Conservation (phyloP, 805 yeast species). For the Lachancea sp. region DNA sequence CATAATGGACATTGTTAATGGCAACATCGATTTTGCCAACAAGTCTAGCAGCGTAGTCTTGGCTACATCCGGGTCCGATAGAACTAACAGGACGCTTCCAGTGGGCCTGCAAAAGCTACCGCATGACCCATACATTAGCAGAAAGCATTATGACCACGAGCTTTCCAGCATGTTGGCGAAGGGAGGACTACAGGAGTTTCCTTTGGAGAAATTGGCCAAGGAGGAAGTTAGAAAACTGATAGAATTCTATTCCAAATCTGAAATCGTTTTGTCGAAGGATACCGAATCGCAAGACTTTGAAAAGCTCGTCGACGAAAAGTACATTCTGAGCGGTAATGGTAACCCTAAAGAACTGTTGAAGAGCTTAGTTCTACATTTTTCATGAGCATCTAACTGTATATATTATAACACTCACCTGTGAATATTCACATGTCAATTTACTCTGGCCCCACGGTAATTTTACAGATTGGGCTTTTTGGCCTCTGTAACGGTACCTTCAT, state of each 20-base stretch:
- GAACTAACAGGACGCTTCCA: slow-evolving; percentile 43
- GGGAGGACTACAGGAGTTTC: slow-evolving; percentile 35
- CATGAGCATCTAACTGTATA: slow-evolving; percentile 4
- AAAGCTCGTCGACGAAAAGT: slow-evolving; percentile 42
- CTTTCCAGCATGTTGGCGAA: slow-evolving; percentile 44
- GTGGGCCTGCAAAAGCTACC: slow-evolving; percentile 49
- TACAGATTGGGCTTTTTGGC: slow-evolving; percentile 4
- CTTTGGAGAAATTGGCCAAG: slow-evolving; percentile 39
- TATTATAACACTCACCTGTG: slow-evolving; percentile 6
- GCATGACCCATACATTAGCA: slow-evolving; percentile 51
- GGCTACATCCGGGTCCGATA: slow-evolving; percentile 53
- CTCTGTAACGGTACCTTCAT: slow-evolving; percentile 2
- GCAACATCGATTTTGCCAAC: slow-evolving; percentile 40
- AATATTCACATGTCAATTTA: slow-evolving; percentile 1
- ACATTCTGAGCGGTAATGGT: slow-evolving; percentile 57
- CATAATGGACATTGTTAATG: slow-evolving; percentile 49
- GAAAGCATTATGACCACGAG: slow-evolving; percentile 45
- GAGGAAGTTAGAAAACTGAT: slow-evolving; percentile 41
- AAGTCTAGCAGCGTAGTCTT: slow-evolving; percentile 57
- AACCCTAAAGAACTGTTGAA: slow-evolving; percentile 50
- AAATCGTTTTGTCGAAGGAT: slow-evolving; percentile 36
- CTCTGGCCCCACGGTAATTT: neutral
- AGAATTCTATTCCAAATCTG: slow-evolving; percentile 36
- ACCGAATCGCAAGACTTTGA: slow-evolving; percentile 29
- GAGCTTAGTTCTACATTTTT: slow-evolving; percentile 21